A percentile compares a stretch with the other conserved stretches of the same genome.
Evolutionary conservation across 495 filamentous ascomycete genomes (phyloP).

Genomic region (Penicillium nucicola): DNA sequence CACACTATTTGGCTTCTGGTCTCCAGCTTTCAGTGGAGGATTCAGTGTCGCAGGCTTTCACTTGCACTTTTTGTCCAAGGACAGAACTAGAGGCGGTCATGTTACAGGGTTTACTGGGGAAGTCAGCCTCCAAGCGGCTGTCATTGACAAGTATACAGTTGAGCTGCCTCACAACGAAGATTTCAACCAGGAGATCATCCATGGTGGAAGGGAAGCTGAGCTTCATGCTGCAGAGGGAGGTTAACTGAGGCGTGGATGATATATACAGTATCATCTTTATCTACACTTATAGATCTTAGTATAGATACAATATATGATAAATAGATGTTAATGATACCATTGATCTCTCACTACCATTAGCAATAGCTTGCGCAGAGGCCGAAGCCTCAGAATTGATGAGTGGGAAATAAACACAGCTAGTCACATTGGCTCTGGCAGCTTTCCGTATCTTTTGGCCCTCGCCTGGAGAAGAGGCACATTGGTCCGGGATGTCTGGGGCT

Average conservation of each 20-base stretch:
- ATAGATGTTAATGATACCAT: too few relatives aligned
- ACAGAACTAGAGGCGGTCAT: conserved; percentile 43
- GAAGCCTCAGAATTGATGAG: too few relatives aligned
- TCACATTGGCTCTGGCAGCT: too few relatives aligned
- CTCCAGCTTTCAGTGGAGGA: conserved; percentile 44
- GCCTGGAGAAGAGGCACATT: too few relatives aligned
- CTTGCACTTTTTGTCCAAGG: conserved; percentile 48
- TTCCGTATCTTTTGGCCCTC: too few relatives aligned
- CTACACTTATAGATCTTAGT: too few relatives aligned
- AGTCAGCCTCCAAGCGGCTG: conserved; percentile 28
- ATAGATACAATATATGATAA: too few relatives aligned
- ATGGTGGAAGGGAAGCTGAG: background rate
- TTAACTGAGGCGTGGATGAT: background rate
- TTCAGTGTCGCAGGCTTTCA: conserved; percentile 50
- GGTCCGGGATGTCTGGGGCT: too few relatives aligned
- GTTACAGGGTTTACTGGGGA: conserved; percentile 43
- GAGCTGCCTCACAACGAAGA: conserved; percentile 41
- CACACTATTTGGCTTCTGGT: conserved; percentile 47
- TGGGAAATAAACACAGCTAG: too few relatives aligned
- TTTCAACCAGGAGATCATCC: conserved; percentile 17
- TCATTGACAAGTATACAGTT: conserved; percentile 30
- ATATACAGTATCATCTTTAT: too few relatives aligned
- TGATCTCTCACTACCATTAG: too few relatives aligned
- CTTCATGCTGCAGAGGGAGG: background rate
- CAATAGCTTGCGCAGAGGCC: too few relatives aligned